A percentile compares a stretch with the other conserved stretches of the same genome.
These are phyloP conservation scores for Raphidocelis subcapitata DNA, from an alignment of 139 green algal genomes.

Conservation along the genomic window DNA sequence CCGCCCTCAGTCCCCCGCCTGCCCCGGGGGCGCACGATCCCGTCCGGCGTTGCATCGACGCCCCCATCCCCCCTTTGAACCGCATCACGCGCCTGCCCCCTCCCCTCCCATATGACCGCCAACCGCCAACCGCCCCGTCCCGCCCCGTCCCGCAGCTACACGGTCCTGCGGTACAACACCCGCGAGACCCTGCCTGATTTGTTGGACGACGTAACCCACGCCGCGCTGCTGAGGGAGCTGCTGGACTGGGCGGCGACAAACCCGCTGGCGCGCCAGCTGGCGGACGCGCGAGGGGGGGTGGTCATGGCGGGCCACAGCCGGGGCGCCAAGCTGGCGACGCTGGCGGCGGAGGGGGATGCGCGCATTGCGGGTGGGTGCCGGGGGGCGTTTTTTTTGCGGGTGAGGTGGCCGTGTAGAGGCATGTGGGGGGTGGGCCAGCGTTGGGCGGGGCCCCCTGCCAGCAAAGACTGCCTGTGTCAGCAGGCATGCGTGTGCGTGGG, in stretches of 20 bases:
- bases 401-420: no score
- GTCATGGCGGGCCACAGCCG: conserved; percentile 50
- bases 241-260: conserved; percentile 68
- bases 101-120: no score
- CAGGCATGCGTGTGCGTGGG: no score
- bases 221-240: conserved; percentile 54
- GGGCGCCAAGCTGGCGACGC: conserved; percentile 80
- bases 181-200: conserved; percentile 59
- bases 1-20: background rate
- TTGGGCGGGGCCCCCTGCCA: no score
- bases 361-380: background rate
- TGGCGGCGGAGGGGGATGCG: conserved; percentile 43
- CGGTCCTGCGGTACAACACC: conserved; percentile 68
- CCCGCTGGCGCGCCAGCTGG: conserved; percentile 55
- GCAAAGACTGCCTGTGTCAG: no score
- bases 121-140: no score
- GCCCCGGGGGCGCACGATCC: background rate
- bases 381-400: no score
- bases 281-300: conserved; percentile 34
- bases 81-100: no score
- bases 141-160: conserved; percentile 57
- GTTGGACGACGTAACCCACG: conserved; percentile 71
- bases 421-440: no score
- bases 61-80: no score
- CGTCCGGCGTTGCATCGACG: no score